Evolutionary conservation across 192 early-diverging fungal genomes (phyloP), one percentile per base, ranked within the genome.

Genomic region (Rhizophagus prolifer): DNA sequence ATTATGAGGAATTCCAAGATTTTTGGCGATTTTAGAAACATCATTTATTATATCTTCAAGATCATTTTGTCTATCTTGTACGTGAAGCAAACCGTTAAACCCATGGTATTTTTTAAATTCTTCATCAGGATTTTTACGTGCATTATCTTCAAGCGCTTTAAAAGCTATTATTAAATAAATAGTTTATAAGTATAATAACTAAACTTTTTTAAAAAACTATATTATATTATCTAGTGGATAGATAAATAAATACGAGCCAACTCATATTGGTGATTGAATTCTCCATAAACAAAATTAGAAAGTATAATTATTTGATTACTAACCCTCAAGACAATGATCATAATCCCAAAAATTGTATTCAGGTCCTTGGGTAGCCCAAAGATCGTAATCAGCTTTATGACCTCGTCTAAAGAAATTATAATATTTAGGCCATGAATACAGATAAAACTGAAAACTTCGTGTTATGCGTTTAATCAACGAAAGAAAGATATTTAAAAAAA

Each of bases 291-390:
- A 63, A 63, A 30, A 63, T 30, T 30, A 10, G 2, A 30, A 36
- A 36, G 34, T 36, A 36, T 5, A 3, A 5, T n/a, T 5, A 36
- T 36, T 3, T 36, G 1, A 36, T n/a, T 36, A 36, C 34, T 36
- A n/a, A 63, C 62, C 62, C 30, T 63, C 62, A 30, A 63, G 34
- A 63, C 62, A 63, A 63, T 63, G 62, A 30, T 63, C 62, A 23
- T 26, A 63, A 63, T 63, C 62, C 62, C 62, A 63, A 30, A 63
- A 30, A 30, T 63, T 63, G 62, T 63, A 63, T 63, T 63, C 62
- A 13, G 62, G 62, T 13, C 62, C 62, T 63, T 63, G 62, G 9
- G 25, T 13, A 10, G 62, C 62, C 62, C 62, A 63, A 63, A 30
- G 12, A 63, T 63, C 30, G 30, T n/a, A n/a, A n/a, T n/a, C n/a